Conservation (phyloP, 257 asterid genomes). For the Marsdenia floribunda region DNA sequence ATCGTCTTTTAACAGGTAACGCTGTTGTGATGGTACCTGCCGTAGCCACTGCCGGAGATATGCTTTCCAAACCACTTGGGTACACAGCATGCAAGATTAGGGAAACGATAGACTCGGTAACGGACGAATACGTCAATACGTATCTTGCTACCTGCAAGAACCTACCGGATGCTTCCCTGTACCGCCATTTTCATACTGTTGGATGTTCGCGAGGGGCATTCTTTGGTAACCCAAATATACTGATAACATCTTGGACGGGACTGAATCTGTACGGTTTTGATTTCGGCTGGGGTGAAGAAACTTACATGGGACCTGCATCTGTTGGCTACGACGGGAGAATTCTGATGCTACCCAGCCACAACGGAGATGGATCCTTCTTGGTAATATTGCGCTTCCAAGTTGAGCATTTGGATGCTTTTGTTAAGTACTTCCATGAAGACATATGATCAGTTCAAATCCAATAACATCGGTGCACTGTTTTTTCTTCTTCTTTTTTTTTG, state of each 20-base stretch:
- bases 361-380: background rate
- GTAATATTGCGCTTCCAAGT: background rate
- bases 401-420: background rate
- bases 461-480: too few relatives aligned
- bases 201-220: conserved; percentile 18
- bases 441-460: too few relatives aligned
- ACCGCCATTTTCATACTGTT: conserved; percentile 12
- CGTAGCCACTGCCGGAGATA: conserved; percentile 5
- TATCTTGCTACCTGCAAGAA: conserved; percentile 6
- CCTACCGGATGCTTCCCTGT: conserved; percentile 4
- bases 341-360: background rate
- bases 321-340: background rate
- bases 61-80: conserved; percentile 12
- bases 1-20: background rate
- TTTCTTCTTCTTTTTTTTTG: too few relatives aligned
- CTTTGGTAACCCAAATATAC: conserved; percentile 24
- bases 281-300: conserved; percentile 31
- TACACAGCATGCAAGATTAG: conserved; percentile 17
- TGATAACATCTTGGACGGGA: conserved; percentile 20
- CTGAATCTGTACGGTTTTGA: conserved; percentile 14
- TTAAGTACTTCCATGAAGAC: background rate
- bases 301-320: conserved; percentile 4
- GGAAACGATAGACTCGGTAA: conserved; percentile 4
- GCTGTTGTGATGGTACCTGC: conserved; percentile 11
- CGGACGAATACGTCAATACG: conserved; percentile 18